Evolutionary conservation across 495 filamentous ascomycete species (phyloP).

Genomic region (Xylaria cubensis): DNA sequence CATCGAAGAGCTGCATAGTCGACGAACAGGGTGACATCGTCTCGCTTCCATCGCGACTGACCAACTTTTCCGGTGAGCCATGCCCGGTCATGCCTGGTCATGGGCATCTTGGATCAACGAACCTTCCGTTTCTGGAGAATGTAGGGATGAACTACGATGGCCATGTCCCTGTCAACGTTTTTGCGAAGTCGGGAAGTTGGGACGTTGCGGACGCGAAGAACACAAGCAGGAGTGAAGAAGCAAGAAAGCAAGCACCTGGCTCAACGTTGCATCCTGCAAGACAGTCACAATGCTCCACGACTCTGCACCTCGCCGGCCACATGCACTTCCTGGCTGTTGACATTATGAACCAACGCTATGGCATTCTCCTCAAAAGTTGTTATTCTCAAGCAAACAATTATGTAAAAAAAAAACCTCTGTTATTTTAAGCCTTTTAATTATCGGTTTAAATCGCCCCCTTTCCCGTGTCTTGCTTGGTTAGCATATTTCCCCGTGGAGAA

Average conservation of each 20-base stretch:
- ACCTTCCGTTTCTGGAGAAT: constrained; percentile 28
- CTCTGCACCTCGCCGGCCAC: not conserved
- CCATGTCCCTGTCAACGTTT: not conserved
- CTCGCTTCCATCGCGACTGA: not conserved
- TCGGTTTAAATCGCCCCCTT: not conserved
- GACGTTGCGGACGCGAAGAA: not conserved
- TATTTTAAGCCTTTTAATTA: too few species aligned
- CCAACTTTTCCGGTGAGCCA: not conserved
- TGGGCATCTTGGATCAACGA: not conserved
- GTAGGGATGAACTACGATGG: not conserved
- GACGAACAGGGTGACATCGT: constrained; percentile 6
- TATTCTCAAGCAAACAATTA: not conserved
- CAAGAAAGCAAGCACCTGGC: constrained; percentile 21
- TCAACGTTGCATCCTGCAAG: constrained; percentile 26
- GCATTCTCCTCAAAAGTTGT: not conserved
- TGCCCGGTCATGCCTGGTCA: constrained; percentile 3
- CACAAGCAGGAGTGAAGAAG: constrained; percentile 6
- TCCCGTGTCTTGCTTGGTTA: not conserved
- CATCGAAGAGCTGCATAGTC: not conserved
- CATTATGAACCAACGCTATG: not conserved
- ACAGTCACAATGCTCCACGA: not conserved
- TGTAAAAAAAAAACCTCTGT: not conserved
- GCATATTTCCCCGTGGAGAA: not conserved
- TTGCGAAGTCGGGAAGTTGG: constrained; percentile 3
- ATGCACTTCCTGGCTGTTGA: not conserved